A percentile compares a stretch with the other conserved stretches of the same genome.
Evolutionary conservation across 441 rosid species (phyloP).

Genomic region (Arabidopsis lyrata): DNA sequence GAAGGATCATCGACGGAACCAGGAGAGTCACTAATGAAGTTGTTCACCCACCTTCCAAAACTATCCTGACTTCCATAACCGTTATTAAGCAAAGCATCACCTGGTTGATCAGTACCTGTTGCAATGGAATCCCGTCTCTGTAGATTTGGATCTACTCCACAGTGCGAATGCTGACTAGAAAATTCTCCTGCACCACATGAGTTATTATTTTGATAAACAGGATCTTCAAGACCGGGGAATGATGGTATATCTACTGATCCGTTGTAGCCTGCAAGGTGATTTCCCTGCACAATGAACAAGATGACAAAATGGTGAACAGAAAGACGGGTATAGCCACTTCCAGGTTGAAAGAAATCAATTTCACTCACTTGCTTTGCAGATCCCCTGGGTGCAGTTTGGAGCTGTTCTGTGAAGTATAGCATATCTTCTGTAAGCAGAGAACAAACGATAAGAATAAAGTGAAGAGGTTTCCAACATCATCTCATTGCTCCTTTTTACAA

Average conservation of each 20-base stretch:
- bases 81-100: constrained; percentile 50
- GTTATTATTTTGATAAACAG: constrained; percentile 44
- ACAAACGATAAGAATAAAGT: constrained; percentile 14
- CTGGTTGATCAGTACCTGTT: constrained; percentile 45
- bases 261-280: constrained; percentile 47
- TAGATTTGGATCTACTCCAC: constrained; percentile 47
- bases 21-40: constrained; percentile 62
- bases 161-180: constrained; percentile 50
- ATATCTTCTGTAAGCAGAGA: constrained; percentile 55
- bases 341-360: constrained; percentile 21
- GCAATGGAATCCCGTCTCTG: constrained; percentile 48
- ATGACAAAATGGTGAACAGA: constrained; percentile 19
- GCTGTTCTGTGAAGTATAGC: constrained; percentile 55
- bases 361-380: constrained; percentile 60
- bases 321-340: constrained; percentile 29
- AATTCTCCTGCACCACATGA: constrained; percentile 42
- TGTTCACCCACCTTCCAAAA: constrained; percentile 89
- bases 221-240: constrained; percentile 46
- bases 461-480: constrained; percentile 20
- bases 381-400: constrained; percentile 50
- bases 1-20: constrained; percentile 60
- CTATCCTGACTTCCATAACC: constrained; percentile 87
- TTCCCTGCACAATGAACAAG: constrained; percentile 60
- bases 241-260: constrained; percentile 49
- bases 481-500: not conserved